Percentiles rank a stretch among this genome's conserved stretches.
phyloP scores from a whole-genome alignment of 495 filamentous ascomycete species.

The Aspergillus diversus region DNA sequence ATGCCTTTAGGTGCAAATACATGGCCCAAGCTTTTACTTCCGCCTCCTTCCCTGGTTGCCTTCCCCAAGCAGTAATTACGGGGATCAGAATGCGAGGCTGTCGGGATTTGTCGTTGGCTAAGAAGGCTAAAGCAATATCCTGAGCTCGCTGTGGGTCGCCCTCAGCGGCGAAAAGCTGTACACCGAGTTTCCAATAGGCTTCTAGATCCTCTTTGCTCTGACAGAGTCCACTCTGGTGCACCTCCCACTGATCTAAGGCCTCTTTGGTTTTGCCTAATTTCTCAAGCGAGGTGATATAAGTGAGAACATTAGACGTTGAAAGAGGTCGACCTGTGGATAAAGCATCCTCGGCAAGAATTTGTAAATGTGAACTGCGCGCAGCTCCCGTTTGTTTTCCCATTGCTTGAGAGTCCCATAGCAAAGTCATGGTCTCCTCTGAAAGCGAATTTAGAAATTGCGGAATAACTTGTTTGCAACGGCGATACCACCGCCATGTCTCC shows the following conservation, averaged over 20 bases:
- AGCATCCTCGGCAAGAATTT: conserved; percentile 65
- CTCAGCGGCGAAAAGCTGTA: conserved; percentile 63
- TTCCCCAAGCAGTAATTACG: conserved; percentile 55
- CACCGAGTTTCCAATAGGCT: conserved; percentile 69
- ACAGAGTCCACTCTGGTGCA: conserved; percentile 55
- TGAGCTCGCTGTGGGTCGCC: conserved; percentile 67
- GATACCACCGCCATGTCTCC: conserved; percentile 51
- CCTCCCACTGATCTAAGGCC: conserved; percentile 69
- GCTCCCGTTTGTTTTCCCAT: conserved; percentile 54
- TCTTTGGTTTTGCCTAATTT: conserved; percentile 58
- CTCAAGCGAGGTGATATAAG: conserved; percentile 68
- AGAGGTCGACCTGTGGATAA: conserved; percentile 55
- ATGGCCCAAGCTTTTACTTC: conserved; percentile 65
- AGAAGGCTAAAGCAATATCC: conserved; percentile 61
- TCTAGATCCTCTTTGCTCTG: conserved; percentile 53
- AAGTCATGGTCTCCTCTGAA: conserved; percentile 38
- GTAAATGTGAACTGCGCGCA: conserved; percentile 57
- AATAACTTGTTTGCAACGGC: conserved; percentile 45
- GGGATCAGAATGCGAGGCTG: conserved; percentile 67
- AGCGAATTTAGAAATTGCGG: conserved; percentile 43
- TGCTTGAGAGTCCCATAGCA: conserved; percentile 52
- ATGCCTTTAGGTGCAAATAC: conserved; percentile 64
- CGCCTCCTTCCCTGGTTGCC: conserved; percentile 40
- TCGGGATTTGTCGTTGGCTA: conserved; percentile 51
- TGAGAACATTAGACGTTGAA: conserved; percentile 58